Base-by-base conservation (phyloP, 2,329 filamentous ascomycete species). In the Talaromyces sp. region DNA sequence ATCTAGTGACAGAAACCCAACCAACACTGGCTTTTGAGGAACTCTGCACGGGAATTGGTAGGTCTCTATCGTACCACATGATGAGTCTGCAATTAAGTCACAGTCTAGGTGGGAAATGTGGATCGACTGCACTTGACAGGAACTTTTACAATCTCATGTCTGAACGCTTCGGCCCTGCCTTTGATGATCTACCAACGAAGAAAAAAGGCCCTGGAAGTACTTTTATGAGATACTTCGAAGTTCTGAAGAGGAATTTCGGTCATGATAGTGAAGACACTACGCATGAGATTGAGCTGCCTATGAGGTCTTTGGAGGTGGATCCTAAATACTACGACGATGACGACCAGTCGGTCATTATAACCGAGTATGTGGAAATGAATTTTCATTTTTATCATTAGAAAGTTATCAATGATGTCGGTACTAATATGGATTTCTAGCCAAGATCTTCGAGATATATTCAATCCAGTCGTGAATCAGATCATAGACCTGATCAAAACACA, bases 191-290 rank as follows among this genome's bases (percentile, higher is more conserved):
- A 13, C 62, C 67, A 1, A 25, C 65, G 1, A 67, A 70, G 39
- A 68, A 71, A 57, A 74, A 67, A 19, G 71, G 72, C 1, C 69
- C 73, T 1, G 74, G 75, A 13, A 76, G 73, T 49, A 33, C 65
- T 7, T 75, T 78, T 49, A 79, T 78, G 76, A 70, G 70, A 19
- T 66, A 69, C 2, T 79, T 78, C 45, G 76, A 79, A 54, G 50
- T 65, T 0, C 25, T 70, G 47, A 79, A 79, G 54, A 65, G 68
- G 10, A 68, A 72, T 35, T 79, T 78, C 63, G 71, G 70, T 22
- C 0, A 7, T 19, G 10, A 37, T 22, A 15, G 25, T 39, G 13
- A n/a, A 27, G 10, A 35, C 22, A 62, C 47, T 10, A 62, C 35
- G 25, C 27, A 54, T 31, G 60, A 62, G 3, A 11, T 62, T 19